Evolutionary conservation across 2,329 filamentous ascomycete genomes (phyloP).

Genomic region (Colletotrichum navitas): DNA sequence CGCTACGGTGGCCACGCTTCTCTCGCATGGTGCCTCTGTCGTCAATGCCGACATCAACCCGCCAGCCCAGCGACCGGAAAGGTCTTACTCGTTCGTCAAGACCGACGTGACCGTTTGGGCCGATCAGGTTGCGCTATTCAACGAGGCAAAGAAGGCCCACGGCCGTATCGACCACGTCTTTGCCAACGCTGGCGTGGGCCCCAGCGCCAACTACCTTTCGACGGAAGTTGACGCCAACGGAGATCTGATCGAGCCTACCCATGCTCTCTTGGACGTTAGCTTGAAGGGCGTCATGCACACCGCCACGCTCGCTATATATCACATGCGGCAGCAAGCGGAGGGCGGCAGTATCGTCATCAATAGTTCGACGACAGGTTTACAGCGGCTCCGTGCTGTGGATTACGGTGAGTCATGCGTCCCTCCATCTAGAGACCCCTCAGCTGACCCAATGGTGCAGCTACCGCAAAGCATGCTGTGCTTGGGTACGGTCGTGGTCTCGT

Average conservation of each 20-base stretch:
- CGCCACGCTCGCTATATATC: constrained; percentile 60
- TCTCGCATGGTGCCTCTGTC: constrained; percentile 66
- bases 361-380: constrained; percentile 63
- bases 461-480: constrained; percentile 67
- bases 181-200: constrained; percentile 70
- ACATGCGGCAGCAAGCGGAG: constrained; percentile 61
- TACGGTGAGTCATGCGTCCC: constrained; percentile 55
- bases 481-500: constrained; percentile 64
- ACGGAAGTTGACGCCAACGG: constrained; percentile 63
- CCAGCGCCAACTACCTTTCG: constrained; percentile 60
- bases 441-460: constrained; percentile 49
- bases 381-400: constrained; percentile 63
- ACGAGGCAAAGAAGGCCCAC: constrained; percentile 66
- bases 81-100: constrained; percentile 55
- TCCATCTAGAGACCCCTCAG: constrained; percentile 3
- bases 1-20: constrained; percentile 66
- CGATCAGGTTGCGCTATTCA: constrained; percentile 65
- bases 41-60: constrained; percentile 66
- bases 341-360: constrained; percentile 68
- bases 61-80: constrained; percentile 46
- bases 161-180: constrained; percentile 85
- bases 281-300: constrained; percentile 64
- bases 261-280: constrained; percentile 62
- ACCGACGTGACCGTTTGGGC: constrained; percentile 64
- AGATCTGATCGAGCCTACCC: constrained; percentile 59